Base-by-base conservation (phyloP, 2,329 filamentous ascomycete genomes). In the Diaporthe aspalathi region DNA sequence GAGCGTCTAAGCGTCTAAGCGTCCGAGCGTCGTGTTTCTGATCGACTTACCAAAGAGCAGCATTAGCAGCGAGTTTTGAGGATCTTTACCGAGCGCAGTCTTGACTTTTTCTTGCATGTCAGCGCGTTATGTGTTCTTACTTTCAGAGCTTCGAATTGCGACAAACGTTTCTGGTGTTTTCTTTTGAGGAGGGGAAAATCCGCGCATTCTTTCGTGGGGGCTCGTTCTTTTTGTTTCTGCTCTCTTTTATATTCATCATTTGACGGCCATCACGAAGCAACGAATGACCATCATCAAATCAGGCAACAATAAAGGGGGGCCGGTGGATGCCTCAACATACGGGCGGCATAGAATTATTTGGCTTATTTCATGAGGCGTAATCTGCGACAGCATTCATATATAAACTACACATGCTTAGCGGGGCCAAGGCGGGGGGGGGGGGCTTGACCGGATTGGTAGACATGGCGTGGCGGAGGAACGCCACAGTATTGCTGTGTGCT, bases 261-360 rank as follows among this genome's bases (percentile, higher is more conserved):
- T 49, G 63, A 68, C 66, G 53, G 53, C 68, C 43, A 29, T 67
- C 54, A 72, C 47, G 71, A 72, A 68, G 71, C 53, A 29, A 72
- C 35, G 71, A 72, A 67, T 72, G 62, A 66, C 35, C 53, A 66
- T 38, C 62, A 70, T 49, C 71, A 72, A 29, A 67, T 71, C n/a
- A 53, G 60, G 62, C 62, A 70, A 70, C 68, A 70, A 62, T 71
- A 57, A 35, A 17, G 47, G 60, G 20, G 17, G 14, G 43, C n/a
- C n/a, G n/a, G n/a, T n/a, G n/a, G 32, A 9, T 32, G 60, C 27
- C 27, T 35, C 43, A 17, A 11, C 43, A 63, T 63, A 63, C 60
- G 60, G 47, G 69, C 53, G 70, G 70, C 53, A 62, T 71, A 68
- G 65, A 63, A 20, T 67, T 57, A 22, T 49, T 17, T 50, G 49